Percentiles rank a stretch among this genome's conserved stretches.
These are phyloP conservation scores for Fusarium sublunatum DNA, from an alignment of 2,329 filamentous ascomycete genomes.

Conservation along the genomic window DNA sequence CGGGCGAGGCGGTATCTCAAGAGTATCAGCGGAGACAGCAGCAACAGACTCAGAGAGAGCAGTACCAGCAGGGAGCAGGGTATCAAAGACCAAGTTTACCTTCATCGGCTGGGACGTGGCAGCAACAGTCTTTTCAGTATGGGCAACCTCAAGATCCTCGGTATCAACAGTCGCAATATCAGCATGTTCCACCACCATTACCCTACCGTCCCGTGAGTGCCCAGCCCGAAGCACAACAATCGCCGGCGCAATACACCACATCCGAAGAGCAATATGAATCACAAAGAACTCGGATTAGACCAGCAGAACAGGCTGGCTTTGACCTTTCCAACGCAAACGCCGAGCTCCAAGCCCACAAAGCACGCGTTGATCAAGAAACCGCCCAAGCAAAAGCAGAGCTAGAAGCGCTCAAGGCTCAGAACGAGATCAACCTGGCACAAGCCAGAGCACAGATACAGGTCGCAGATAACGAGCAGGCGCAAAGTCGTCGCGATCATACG, in stretches of 20 bases:
- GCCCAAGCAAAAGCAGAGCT: neutral
- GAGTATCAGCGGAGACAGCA: slow-evolving; percentile 36
- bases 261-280: neutral
- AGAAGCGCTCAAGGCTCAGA: neutral
- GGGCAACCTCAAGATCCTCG: slow-evolving; percentile 8
- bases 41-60: slow-evolving; percentile 5
- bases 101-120: slow-evolving; percentile 2
- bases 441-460: neutral
- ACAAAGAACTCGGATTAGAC: neutral
- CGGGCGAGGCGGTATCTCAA: slow-evolving; percentile 39
- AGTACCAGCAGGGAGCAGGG: slow-evolving; percentile 1
- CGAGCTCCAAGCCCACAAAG: neutral
- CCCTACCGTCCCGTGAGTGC: slow-evolving; percentile 2
- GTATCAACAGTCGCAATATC: slow-evolving; percentile 5
- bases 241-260: neutral
- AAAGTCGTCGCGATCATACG: neutral
- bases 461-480: slow-evolving; percentile 1
- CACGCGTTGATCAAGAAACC: neutral
- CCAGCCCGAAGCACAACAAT: neutral
- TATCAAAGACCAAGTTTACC: neutral
- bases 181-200: slow-evolving; percentile 14
- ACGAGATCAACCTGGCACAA: neutral
- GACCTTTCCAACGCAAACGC: neutral
- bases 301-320: no score
- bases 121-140: slow-evolving; percentile 12